Evolutionary conservation across 768 basidiomycete species (phyloP).

Genomic region (Tricholoma saponaceum): DNA sequence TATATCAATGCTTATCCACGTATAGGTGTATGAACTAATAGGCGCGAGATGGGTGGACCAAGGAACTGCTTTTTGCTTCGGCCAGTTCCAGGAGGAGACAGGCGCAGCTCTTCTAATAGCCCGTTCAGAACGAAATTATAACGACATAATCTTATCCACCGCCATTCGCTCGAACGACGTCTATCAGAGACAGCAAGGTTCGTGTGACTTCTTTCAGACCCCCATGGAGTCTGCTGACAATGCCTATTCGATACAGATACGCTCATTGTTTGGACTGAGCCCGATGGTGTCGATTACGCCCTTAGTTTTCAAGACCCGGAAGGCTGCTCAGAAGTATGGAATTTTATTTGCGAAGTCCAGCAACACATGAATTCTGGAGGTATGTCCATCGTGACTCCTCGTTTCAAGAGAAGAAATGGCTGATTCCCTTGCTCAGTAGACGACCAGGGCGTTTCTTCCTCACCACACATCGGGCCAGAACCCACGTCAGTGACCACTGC

Average conservation of each 20-base stretch:
- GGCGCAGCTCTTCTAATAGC: conserved; percentile 81
- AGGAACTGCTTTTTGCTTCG: conserved; percentile 95
- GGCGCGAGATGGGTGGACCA: conserved; percentile 92
- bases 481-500: conserved; percentile 54
- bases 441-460: conserved; percentile 54
- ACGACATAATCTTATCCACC: conserved; percentile 73
- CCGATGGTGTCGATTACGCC: conserved; percentile 91
- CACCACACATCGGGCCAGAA: conserved; percentile 57
- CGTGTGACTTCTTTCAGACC: conserved; percentile 4
- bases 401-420: not conserved
- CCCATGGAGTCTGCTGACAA: conserved; percentile 1
- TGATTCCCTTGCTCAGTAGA: conserved; percentile 25
- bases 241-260: conserved; percentile 58
- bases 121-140: conserved; percentile 71
- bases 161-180: conserved; percentile 80
- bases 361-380: conserved; percentile 69
- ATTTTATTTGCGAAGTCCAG: conserved; percentile 91
- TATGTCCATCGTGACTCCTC: conserved; percentile 27
- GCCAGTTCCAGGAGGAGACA: conserved; percentile 74
- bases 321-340: conserved; percentile 96
- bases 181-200: conserved; percentile 81
- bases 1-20: conserved; percentile 9
- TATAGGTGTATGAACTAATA: conserved; percentile 90
- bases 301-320: conserved; percentile 95
- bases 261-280: conserved; percentile 98